phyloP scores from a whole-genome alignment of 2,329 filamentous ascomycete species.

The Aspergillus texensis region DNA sequence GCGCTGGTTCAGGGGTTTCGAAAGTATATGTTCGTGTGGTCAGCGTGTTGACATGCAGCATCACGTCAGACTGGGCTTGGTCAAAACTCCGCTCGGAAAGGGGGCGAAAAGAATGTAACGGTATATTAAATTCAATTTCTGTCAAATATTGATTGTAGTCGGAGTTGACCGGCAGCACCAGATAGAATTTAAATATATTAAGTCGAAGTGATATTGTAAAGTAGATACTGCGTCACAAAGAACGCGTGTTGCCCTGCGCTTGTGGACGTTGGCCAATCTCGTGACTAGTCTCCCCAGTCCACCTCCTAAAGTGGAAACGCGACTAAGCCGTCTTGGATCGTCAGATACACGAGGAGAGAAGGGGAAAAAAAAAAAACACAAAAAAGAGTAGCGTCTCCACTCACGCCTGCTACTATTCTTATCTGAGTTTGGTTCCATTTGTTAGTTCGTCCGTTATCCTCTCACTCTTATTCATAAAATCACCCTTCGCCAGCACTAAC shows the following conservation, averaged over 20 bases:
- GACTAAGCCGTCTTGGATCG: background rate
- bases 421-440: background rate
- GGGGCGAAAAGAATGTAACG: background rate
- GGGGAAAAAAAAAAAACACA: background rate
- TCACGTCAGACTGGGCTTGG: background rate
- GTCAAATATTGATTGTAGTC: background rate
- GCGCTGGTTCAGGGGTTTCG: slow-evolving; percentile 8
- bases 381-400: background rate
- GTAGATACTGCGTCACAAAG: background rate
- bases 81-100: background rate
- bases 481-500: background rate
- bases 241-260: slow-evolving; percentile 12
- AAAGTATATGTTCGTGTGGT: background rate
- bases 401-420: background rate
- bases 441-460: background rate
- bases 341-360: background rate
- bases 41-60: slow-evolving; percentile 1
- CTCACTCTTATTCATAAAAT: slow-evolving; percentile 2
- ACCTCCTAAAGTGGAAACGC: slow-evolving; percentile 3
- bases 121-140: background rate
- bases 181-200: background rate
- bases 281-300: background rate
- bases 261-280: background rate
- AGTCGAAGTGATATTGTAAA: too few relatives aligned
- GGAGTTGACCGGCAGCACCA: background rate